These are phyloP conservation scores for Colletotrichum echinochloae DNA, from an alignment of 2,329 filamentous ascomycete species.

Conservation along the genomic window DNA sequence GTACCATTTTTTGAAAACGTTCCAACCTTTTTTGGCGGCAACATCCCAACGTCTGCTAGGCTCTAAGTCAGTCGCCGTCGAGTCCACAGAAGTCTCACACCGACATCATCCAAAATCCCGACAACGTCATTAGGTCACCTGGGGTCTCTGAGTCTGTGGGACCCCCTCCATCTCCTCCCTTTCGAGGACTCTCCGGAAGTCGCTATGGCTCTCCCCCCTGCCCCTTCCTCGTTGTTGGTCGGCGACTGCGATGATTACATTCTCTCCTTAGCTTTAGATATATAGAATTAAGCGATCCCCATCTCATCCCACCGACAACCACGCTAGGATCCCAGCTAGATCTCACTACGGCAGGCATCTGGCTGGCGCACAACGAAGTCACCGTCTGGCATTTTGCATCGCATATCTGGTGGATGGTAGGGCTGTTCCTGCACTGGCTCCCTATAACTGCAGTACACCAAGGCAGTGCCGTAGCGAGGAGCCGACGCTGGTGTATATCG, in stretches of 20 bases:
- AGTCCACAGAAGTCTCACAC: constrained; percentile 24
- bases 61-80: not conserved
- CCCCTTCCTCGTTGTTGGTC: not conserved
- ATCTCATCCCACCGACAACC: constrained; percentile 34
- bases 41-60: not conserved
- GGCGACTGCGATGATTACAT: constrained; percentile 1
- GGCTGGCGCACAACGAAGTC: constrained; percentile 26
- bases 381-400: not conserved
- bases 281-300: no score
- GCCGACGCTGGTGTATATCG: constrained; percentile 10
- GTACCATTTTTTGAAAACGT: not conserved
- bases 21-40: constrained; percentile 1
- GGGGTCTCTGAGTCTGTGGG: no score
- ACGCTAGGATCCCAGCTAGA: not conserved
- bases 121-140: constrained; percentile 41
- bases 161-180: not conserved
- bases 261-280: no score
- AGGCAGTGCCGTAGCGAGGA: constrained; percentile 1
- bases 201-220: not conserved
- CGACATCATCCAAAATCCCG: constrained; percentile 39
- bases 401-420: constrained; percentile 22
- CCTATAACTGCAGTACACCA: not conserved
- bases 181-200: constrained; percentile 13
- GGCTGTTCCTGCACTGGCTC: constrained; percentile 38
- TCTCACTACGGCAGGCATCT: constrained; percentile 14